Percentiles rank a stretch among this genome's conserved stretches.
These are phyloP conservation scores for Colletotrichum magnum DNA, from an alignment of 2,329 filamentous ascomycete genomes.

Conservation along the genomic window DNA sequence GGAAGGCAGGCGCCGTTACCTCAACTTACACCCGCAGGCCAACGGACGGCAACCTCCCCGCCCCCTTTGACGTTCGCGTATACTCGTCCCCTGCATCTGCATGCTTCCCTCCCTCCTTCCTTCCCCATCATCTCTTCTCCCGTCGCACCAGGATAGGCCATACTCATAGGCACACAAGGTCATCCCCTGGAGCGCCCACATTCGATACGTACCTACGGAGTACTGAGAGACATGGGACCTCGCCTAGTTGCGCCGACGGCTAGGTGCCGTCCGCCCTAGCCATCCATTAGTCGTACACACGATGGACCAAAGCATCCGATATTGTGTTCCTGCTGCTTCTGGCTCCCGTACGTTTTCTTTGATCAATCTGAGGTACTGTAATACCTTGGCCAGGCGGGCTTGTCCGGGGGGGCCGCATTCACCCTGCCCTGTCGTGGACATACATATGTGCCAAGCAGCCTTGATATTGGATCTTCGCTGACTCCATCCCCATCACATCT, in stretches of 20 bases:
- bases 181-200: conserved; percentile 13
- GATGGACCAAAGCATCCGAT: conserved; percentile 35
- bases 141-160: conserved; percentile 18
- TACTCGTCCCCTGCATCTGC: conserved; percentile 21
- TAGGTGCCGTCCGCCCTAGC: conserved; percentile 20
- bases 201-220: conserved; percentile 18
- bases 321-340: conserved; percentile 14
- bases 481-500: conserved; percentile 28
- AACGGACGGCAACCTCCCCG: conserved; percentile 23
- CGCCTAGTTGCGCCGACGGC: conserved; percentile 21
- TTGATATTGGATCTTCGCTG: conserved; percentile 8
- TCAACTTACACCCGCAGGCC: conserved; percentile 7
- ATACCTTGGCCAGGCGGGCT: neutral
- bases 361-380: conserved; percentile 23
- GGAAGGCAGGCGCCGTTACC: conserved; percentile 4
- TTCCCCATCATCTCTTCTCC: conserved; percentile 35
- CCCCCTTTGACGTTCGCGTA: conserved; percentile 2
- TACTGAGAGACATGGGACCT: conserved; percentile 21
- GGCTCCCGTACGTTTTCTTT: conserved; percentile 37
- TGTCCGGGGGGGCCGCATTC: conserved; percentile 1
- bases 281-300: conserved; percentile 17
- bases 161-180: conserved; percentile 7
- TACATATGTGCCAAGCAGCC: conserved; percentile 28
- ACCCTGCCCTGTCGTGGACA: conserved; percentile 27
- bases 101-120: neutral